Conservation (phyloP, 129 eudicot species). For the Flaveria ramosissima region DNA sequence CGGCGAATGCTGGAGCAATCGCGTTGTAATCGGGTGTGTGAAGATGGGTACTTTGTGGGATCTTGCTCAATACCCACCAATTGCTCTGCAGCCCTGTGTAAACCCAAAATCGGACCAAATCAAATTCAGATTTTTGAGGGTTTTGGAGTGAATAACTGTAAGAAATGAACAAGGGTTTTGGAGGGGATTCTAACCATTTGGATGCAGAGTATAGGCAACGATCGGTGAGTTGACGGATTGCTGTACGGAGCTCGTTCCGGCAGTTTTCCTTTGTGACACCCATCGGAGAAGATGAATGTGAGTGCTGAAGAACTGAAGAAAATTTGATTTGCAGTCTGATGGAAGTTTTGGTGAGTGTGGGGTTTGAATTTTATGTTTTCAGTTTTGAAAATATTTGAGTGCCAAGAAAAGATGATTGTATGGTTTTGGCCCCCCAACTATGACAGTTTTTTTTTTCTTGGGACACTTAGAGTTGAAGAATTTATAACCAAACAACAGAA, state of each 20-base stretch:
- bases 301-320: background rate
- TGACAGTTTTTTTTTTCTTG: background rate
- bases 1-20: slow-evolving; percentile 92
- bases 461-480: no score
- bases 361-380: no score
- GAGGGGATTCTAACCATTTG: slow-evolving; percentile 62
- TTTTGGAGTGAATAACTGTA: background rate
- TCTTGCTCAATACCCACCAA: slow-evolving; percentile 95
- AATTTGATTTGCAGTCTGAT: slow-evolving; percentile 8
- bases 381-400: background rate
- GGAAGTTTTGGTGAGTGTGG: slow-evolving; percentile 25
- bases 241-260: slow-evolving; percentile 85
- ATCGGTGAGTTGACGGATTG: slow-evolving; percentile 85
- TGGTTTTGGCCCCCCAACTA: background rate
- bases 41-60: slow-evolving; percentile 79
- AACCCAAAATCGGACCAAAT: background rate
- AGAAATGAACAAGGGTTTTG: background rate
- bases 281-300: slow-evolving; percentile 42
- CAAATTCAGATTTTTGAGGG: slow-evolving; percentile 9
- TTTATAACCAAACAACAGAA: no score
- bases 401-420: background rate
- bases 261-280: slow-evolving; percentile 69
- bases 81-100: slow-evolving; percentile 92
- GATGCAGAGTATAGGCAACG: slow-evolving; percentile 92
- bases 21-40: slow-evolving; percentile 92